Conservation (phyloP, 257 asterid genomes). For the Solanum virginianum region DNA sequence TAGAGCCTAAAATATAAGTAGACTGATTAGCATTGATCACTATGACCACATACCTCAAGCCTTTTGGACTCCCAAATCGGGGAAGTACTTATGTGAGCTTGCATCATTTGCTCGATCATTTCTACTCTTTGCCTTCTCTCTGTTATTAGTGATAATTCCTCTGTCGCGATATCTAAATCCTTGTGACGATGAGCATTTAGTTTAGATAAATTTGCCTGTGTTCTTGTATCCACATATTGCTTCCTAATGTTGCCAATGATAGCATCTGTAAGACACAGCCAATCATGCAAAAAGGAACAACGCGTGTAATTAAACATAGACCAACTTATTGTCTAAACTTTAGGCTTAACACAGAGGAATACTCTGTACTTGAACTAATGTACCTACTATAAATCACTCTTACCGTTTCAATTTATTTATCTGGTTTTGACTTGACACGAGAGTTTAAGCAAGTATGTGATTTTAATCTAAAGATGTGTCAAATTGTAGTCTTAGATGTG, state of each 20-base stretch:
- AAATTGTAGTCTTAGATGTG: neutral
- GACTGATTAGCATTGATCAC: neutral
- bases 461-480: neutral
- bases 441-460: neutral
- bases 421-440: accelerated
- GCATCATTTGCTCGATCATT: conserved; percentile 20
- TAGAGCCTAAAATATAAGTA: neutral
- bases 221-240: conserved; percentile 46
- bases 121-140: conserved; percentile 42
- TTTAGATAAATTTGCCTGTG: conserved; percentile 45
- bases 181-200: conserved; percentile 12
- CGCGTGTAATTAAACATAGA: neutral
- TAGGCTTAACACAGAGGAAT: neutral
- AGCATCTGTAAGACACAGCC: conserved; percentile 13
- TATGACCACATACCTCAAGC: conserved; percentile 27
- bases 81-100: conserved; percentile 22
- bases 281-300: neutral
- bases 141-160: conserved; percentile 28
- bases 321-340: neutral
- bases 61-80: conserved; percentile 46
- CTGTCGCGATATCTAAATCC: conserved; percentile 16
- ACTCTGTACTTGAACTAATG: neutral
- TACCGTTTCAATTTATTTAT: neutral
- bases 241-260: conserved; percentile 34
- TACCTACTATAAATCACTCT: neutral